Evolutionary conservation across 208 protist species (phyloP), one percentile per base, ranked within the genome.

Genomic region (Crithidia expoeki): DNA sequence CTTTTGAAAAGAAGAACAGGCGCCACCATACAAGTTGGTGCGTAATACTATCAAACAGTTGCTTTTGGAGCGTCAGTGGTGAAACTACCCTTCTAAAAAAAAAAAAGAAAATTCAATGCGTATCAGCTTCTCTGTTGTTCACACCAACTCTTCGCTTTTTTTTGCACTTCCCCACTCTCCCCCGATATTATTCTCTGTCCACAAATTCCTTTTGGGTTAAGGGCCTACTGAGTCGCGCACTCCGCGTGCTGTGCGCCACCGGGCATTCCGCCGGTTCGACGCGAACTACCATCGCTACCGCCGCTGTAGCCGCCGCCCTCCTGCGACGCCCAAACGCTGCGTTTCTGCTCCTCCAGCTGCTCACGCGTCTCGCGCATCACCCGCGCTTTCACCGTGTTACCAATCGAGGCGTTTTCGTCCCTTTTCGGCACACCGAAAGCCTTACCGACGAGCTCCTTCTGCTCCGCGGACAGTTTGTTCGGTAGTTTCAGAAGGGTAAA

Each of bases 401-500:
- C 87, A n/a, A 36, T 23, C 21, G 77, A 70, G 2, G 74, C 80
- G 21, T 82, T 59, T 4, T 56, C 56, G 25, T 84, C 76, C 33
- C 53, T 51, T 4, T 71, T 46, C 16, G 86, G 86, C 25, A 69
- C 47, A 23, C 90, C 90, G 73, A 97, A 93, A 4, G 90, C 90
- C 42, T 84, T 85, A 23, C 70, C 76, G 14, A 95, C 73, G 21
- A 77, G 57, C 21, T 91, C 87, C 63, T 77, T 66, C 71, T 97
- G 93, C 50, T 84, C 61, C 0, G 61, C 42, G 7, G 75, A 91
- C 42, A 97, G 74, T 60, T 91, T 95, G 10, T 67, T 55, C 21
- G 93, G 93, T 83, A 97, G 85, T 63, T 93, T 90, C 25, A 97
- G 61, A 36, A 75, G 80, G 9, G 80, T 90, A 53, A 94, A 86